These are phyloP conservation scores for Rhizoclosmatium globosum DNA, from an alignment of 192 early-diverging fungal genomes.

Conservation along the genomic window DNA sequence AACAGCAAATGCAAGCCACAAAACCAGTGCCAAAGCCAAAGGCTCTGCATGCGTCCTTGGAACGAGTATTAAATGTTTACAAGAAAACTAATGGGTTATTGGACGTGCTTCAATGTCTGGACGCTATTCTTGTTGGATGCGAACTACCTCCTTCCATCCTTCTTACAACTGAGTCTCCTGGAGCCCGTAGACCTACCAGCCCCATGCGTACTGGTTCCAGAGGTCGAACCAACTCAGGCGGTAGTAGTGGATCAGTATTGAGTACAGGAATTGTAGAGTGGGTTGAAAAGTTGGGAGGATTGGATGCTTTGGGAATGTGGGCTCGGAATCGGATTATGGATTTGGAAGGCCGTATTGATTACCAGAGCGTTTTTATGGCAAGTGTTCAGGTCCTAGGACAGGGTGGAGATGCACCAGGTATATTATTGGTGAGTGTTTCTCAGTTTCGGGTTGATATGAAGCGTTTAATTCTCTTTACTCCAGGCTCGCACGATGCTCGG, in stretches of 20 bases:
- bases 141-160: background rate
- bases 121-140: slow-evolving; percentile 2
- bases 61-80: background rate
- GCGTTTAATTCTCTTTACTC: background rate
- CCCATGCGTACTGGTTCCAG: background rate
- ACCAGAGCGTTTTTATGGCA: slow-evolving; percentile 22
- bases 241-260: background rate
- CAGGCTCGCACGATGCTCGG: slow-evolving; percentile 21
- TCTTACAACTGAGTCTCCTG: background rate
- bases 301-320: slow-evolving; percentile 21
- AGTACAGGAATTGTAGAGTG: slow-evolving; percentile 11
- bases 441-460: background rate
- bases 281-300: slow-evolving; percentile 22
- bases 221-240: slow-evolving; percentile 9
- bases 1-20: background rate
- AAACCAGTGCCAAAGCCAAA: background rate
- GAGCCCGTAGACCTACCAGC: background rate
- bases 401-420: slow-evolving; percentile 14
- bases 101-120: background rate
- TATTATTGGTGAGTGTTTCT: slow-evolving; percentile 13
- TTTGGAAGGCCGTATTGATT: slow-evolving; percentile 25
- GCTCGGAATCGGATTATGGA: slow-evolving; percentile 20
- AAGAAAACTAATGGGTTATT: background rate
- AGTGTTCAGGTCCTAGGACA: background rate
- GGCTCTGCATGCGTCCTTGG: background rate